Base-by-base conservation (phyloP, 192 early-diverging fungal species). In the Umbelopsis vinacea region DNA sequence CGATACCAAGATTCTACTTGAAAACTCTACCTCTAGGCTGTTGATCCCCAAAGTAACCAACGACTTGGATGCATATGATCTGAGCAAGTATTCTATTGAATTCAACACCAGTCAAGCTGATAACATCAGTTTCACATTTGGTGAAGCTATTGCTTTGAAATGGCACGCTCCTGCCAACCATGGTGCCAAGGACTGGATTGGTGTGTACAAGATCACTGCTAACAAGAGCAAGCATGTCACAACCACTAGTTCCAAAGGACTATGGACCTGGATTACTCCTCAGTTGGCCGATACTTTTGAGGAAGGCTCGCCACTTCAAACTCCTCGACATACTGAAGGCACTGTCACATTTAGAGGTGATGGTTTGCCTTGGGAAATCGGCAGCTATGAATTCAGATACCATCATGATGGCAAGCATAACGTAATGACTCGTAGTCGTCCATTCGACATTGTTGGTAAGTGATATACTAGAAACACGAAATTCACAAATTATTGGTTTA, bases 341-440 rank as follows among this genome's bases (percentile, higher is more conserved):
- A 76, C 73, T 3, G 83, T 94, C 3, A 73, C 85, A 11, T 97
- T 97, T 70, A 70, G 81, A 47, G 85, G 90, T 46, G 76, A 88
- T 9, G 76, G 86, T 4, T 63, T 97, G 46, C 95, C 95, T 10
- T 98, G 96, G 92, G 83, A 89, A 73, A 77, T 88, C 33, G 97
- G 97, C 19, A 89, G 83, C 0, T 99, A 95, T 75, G 96, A 98
- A 81, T 90, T 94, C 76, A 87, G 97, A 24, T 90, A 95, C 76
- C 97, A 99, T 79, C 91, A 94, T 57, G 91, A 95, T 76, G 91
- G 91, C 22, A 89, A 88, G 23, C 93, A 98, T 71, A 89, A 87
- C 47, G 95, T 96, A 19, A 86, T 98, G 77, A 87, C 90, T 1
- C 73, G 83, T 26, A 92, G 90, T 23, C 77, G 80, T 24, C 89